Evolutionary conservation across 352 stramenopile species (phyloP), one percentile per base, ranked within the genome.

Genomic region (Pythium periplocum): DNA sequence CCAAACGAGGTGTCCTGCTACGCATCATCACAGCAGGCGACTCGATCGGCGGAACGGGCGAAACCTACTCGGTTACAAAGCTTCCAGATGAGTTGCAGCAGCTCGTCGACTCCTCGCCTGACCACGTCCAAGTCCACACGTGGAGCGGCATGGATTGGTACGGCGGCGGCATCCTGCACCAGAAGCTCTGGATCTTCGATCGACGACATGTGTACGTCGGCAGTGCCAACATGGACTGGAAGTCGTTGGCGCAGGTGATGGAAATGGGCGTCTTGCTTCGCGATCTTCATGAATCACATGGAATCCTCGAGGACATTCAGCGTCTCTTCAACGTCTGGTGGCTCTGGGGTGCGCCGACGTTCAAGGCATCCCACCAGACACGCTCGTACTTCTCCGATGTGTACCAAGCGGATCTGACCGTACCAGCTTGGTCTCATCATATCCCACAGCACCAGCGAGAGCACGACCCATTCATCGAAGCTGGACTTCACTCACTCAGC

Each of bases 201-300:
- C 44, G 59, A 2, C 53, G 56, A 7, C 66, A 87, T 46, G 69
- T 86, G 52, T 92, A 92, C 61, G 64, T 93, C 11, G 83, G 81
- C 4, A 92, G 81, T 48, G 77, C 76, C 53, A 93, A 92, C 57
- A 92, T 92, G 81, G 83, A 93, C 65, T 93, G 83, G 81, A 90
- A 92, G 60, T 87, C 76, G 43, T 61, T 93, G 33, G 69, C 78
- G 37, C 81, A 93, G 54, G 83, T 93, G 26, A 92, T 91, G 80
- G 83, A 93, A 37, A 63, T 92, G n/a, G 83, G 83, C 17, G 73
- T 93, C 8, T 26, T 88, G 6, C 57, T 92, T 30, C 62, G 84
- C 46, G 56, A 83, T 43, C 54, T 85, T 34, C 48, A 59, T n/a
- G 45, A 64, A 0, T 48, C 45, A 31, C 77, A 68, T 5, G 38